Evolutionary conservation across 1,284 basidiomycete species (phyloP).

Genomic region (Veloboletus limbatus): DNA sequence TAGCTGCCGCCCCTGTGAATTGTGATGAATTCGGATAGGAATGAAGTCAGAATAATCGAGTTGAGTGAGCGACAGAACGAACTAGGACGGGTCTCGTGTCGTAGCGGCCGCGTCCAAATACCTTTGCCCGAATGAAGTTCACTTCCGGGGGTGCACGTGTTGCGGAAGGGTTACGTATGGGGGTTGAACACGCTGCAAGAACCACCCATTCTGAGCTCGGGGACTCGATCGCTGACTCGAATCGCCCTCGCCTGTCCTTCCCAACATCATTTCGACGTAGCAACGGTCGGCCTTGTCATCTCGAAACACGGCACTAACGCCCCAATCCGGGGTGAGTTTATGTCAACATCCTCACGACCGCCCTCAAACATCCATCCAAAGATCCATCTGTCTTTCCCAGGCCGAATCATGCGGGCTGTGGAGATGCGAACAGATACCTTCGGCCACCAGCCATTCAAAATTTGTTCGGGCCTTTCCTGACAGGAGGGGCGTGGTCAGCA

Average conservation of each 20-base stretch:
- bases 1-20: conserved; percentile 1
- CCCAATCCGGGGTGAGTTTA: conserved; percentile 21
- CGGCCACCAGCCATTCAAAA: conserved; percentile 12
- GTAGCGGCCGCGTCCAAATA: conserved; percentile 13
- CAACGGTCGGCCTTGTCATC: conserved; percentile 20
- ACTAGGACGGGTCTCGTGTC: conserved; percentile 18
- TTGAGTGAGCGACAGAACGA: conserved; percentile 9
- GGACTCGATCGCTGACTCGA: conserved; percentile 29
- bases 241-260: conserved; percentile 16
- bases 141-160: conserved; percentile 31
- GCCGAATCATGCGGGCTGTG: conserved; percentile 25
- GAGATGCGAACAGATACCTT: conserved; percentile 28
- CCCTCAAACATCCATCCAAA: conserved; percentile 9
- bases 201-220: conserved; percentile 25
- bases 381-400: conserved; percentile 27
- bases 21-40: conserved; percentile 3
- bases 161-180: conserved; percentile 23
- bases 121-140: conserved; percentile 16
- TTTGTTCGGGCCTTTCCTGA: conserved; percentile 19
- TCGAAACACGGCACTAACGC: conserved; percentile 9
- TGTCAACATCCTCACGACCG: conserved; percentile 20
- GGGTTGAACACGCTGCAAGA: conserved; percentile 23
- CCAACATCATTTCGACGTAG: conserved; percentile 22
- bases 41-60: conserved; percentile 9
- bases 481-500: conserved; percentile 17